Evolutionary conservation across 306 rosid species (phyloP).

Genomic region (Begonia fuchsioides): DNA sequence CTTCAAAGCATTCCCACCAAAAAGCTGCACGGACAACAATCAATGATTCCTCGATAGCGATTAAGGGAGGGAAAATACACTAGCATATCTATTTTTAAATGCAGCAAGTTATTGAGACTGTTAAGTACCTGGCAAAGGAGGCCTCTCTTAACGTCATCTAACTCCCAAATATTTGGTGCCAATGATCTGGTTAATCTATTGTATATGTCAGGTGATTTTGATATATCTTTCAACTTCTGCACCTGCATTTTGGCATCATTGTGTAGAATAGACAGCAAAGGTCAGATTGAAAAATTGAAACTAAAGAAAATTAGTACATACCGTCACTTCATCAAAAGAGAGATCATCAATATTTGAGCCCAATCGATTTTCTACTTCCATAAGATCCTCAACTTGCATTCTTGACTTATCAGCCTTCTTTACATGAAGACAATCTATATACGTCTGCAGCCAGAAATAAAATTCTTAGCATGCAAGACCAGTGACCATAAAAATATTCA

Average conservation of each 20-base stretch:
- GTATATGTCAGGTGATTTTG: constrained; percentile 71
- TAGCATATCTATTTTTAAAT: no score
- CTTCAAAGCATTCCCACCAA: constrained; percentile 85
- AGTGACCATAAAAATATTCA: constrained; percentile 1
- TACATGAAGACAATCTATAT: constrained; percentile 86
- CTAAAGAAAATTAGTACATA: constrained; percentile 7
- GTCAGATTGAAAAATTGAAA: no score
- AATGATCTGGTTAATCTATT: constrained; percentile 74
- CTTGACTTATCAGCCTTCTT: constrained; percentile 85
- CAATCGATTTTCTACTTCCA: constrained; percentile 31
- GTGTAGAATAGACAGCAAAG: constrained; percentile 6
- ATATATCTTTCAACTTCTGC: constrained; percentile 62
- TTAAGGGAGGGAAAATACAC: no score
- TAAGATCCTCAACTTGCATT: constrained; percentile 55
- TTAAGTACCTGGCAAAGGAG: constrained; percentile 83
- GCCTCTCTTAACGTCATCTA: constrained; percentile 90
- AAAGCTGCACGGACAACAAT: constrained; percentile 40
- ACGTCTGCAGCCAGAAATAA: constrained; percentile 50
- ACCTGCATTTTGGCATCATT: constrained; percentile 35
- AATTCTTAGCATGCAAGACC: constrained; percentile 2
- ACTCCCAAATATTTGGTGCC: constrained; percentile 98
- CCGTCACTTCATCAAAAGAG: constrained; percentile 53
- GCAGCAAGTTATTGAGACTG: not conserved
- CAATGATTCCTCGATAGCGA: not conserved
- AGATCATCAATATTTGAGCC: constrained; percentile 31